These are phyloP conservation scores for Xanthoconium separans DNA, from an alignment of 1,284 basidiomycete genomes.

Conservation along the genomic window DNA sequence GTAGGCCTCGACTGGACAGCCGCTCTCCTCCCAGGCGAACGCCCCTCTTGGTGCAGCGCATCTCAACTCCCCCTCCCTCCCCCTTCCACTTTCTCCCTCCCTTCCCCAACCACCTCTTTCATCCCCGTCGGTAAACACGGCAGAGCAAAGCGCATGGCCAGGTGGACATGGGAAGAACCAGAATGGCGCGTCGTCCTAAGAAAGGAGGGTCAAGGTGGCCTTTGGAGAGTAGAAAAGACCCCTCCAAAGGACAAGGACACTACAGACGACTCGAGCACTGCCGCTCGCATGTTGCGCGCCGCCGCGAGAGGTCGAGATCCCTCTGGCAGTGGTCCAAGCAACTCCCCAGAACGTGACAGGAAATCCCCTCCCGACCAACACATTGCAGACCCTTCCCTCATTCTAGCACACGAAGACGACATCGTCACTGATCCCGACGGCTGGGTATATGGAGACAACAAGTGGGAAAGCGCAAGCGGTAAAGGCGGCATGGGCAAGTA, in stretches of 20 bases:
- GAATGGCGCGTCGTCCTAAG: slow-evolving; percentile 80
- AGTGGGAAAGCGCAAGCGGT: slow-evolving; percentile 82
- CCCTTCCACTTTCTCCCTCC: slow-evolving; percentile 63
- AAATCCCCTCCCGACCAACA: slow-evolving; percentile 18
- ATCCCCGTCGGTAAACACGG: slow-evolving; percentile 33
- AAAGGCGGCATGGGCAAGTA: slow-evolving; percentile 91
- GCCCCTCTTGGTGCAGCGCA: slow-evolving; percentile 83
- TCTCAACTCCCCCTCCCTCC: slow-evolving; percentile 59
- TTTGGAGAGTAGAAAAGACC: slow-evolving; percentile 57
- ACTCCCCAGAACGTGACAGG: slow-evolving; percentile 25
- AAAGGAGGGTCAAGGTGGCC: slow-evolving; percentile 44
- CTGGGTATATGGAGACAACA: slow-evolving; percentile 95
- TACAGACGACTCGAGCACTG: slow-evolving; percentile 30
- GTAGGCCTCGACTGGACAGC: slow-evolving; percentile 91
- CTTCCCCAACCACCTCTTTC: slow-evolving; percentile 42
- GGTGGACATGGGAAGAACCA: slow-evolving; percentile 84
- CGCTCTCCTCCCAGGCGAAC: slow-evolving; percentile 85
- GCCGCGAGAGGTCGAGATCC: slow-evolving; percentile 21
- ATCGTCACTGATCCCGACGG: slow-evolving; percentile 81
- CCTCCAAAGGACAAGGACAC: slow-evolving; percentile 56
- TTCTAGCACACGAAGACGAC: slow-evolving; percentile 37
- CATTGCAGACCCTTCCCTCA: slow-evolving; percentile 19
- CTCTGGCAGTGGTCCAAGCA: slow-evolving; percentile 8
- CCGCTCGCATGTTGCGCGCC: slow-evolving; percentile 30
- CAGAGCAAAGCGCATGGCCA: slow-evolving; percentile 67